Evolutionary conservation across 495 filamentous ascomycete species (phyloP).

Genomic region (Xylaria scruposa): DNA sequence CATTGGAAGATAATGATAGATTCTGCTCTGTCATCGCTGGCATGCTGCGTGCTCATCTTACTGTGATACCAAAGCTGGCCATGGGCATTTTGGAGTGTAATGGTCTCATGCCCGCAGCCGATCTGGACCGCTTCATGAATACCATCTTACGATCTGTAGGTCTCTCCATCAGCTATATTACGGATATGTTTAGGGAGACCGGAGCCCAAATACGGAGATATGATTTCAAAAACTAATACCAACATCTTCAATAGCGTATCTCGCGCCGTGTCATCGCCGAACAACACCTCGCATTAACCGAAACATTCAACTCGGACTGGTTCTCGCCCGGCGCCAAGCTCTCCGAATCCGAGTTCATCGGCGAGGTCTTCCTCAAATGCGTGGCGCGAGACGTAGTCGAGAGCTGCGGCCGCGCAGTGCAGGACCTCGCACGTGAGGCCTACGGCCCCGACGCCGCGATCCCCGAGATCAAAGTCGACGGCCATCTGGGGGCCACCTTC

Average conservation of each 20-base stretch:
- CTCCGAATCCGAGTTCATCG: constrained; percentile 84
- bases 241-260: constrained; percentile 68
- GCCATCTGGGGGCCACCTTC: constrained; percentile 88
- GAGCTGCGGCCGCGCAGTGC: constrained; percentile 75
- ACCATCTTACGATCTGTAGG: constrained; percentile 86
- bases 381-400: constrained; percentile 89
- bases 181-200: too few species aligned
- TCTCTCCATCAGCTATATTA: background rate
- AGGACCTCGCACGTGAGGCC: constrained; percentile 70
- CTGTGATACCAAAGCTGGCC: constrained; percentile 90
- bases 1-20: constrained; percentile 85
- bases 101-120: constrained; percentile 74
- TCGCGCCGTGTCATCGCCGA: constrained; percentile 96
- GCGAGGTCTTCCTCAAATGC: constrained; percentile 94
- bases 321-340: constrained; percentile 84
- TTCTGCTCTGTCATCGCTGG: constrained; percentile 82
- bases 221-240: background rate
- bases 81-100: constrained; percentile 92
- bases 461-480: constrained; percentile 83
- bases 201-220: too few species aligned
- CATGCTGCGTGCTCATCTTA: constrained; percentile 84
- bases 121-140: constrained; percentile 95
- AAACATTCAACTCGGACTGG: constrained; percentile 92
- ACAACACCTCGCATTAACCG: constrained; percentile 94
- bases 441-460: constrained; percentile 72